Conservation (phyloP, 208 protist species). For the Acanthamoeba sp. region DNA sequence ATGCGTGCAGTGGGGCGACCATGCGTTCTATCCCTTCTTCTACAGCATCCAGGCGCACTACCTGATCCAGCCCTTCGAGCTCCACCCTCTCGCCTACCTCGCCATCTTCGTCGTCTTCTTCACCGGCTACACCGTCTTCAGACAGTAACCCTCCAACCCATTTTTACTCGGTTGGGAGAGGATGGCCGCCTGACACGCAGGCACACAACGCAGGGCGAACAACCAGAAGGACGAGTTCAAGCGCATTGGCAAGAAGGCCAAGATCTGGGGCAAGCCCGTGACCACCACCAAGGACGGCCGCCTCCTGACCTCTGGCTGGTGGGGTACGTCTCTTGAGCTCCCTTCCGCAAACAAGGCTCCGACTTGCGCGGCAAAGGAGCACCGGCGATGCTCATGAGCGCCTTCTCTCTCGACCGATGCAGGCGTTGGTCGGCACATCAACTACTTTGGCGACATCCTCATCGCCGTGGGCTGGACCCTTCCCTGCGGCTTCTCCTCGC, state of each 20-base stretch:
- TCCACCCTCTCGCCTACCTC: not conserved
- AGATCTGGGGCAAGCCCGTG: slow-evolving; percentile 70
- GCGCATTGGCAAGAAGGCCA: slow-evolving; percentile 54
- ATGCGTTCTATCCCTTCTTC: slow-evolving; percentile 66
- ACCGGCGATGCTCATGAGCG: too few species aligned
- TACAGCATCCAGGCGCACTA: slow-evolving; percentile 72
- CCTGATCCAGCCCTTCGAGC: slow-evolving; percentile 39
- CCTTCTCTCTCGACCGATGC: too few species aligned
- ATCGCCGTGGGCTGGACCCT: slow-evolving; percentile 57
- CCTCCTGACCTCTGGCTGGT: slow-evolving; percentile 42
- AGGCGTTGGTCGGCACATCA: slow-evolving; percentile 54
- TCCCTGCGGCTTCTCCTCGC: slow-evolving; percentile 62
- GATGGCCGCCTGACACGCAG: not conserved
- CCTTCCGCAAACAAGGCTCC: not conserved
- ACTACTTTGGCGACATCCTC: slow-evolving; percentile 62
- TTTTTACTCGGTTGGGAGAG: not conserved
- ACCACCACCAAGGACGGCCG: slow-evolving; percentile 53
- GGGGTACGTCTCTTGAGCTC: not conserved
- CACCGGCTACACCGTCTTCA: slow-evolving; percentile 55
- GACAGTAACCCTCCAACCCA: not conserved
- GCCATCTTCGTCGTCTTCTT: slow-evolving; percentile 56
- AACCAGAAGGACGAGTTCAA: slow-evolving; percentile 71
- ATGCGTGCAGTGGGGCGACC: slow-evolving; percentile 5
- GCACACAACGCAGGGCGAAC: not conserved
- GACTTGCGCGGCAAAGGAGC: not conserved